Conservation (phyloP, 495 filamentous ascomycete genomes). For the Aspergillus conjunctus region DNA sequence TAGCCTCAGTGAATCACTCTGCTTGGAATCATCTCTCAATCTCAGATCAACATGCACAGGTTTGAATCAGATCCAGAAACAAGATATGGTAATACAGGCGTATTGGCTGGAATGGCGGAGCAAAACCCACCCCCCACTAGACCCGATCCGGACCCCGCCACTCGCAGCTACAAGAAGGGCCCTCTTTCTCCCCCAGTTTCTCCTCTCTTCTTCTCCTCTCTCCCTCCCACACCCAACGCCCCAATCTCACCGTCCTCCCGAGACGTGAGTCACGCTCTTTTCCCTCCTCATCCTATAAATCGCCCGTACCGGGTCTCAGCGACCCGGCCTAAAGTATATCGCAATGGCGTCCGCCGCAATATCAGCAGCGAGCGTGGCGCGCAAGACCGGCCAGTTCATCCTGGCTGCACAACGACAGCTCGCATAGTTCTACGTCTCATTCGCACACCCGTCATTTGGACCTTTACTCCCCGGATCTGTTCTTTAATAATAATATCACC, state of each 20-base stretch:
- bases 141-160: conserved; percentile 1
- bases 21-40: no score
- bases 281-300: conserved; percentile 3
- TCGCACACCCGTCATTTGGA: no score
- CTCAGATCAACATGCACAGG: no score
- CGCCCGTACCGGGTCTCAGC: conserved; percentile 21
- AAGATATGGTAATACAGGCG: no score
- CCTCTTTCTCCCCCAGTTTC: neutral
- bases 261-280: conserved; percentile 8
- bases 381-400: conserved; percentile 6
- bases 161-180: conserved; percentile 5
- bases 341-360: conserved; percentile 19
- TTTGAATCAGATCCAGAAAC: no score
- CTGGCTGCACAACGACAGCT: neutral
- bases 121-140: neutral
- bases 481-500: conserved; percentile 5
- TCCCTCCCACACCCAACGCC: neutral
- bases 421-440: conserved; percentile 9
- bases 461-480: neutral
- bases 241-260: neutral
- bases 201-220: neutral
- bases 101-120: no score
- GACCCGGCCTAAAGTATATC: conserved; percentile 24
- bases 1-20: no score
- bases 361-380: conserved; percentile 16